phyloP scores from a whole-genome alignment of 169 alveolate species.

The Pseudocohnilembus persalinus region DNA sequence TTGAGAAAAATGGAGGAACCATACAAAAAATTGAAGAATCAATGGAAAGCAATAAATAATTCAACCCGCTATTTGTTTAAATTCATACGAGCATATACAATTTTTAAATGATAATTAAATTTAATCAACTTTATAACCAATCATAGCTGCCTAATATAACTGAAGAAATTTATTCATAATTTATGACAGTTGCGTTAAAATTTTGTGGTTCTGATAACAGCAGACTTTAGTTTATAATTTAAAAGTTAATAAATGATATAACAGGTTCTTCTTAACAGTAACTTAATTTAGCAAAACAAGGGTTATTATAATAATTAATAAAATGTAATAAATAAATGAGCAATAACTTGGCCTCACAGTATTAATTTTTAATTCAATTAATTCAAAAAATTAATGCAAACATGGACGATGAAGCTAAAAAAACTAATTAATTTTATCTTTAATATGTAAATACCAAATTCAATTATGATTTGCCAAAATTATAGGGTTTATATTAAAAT shows the following conservation, averaged over 20 bases:
- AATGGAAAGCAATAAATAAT: not conserved
- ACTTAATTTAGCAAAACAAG: not conserved
- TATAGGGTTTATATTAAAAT: too few relatives aligned
- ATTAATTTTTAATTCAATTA: not conserved
- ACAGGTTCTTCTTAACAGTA: too few relatives aligned
- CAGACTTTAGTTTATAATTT: not conserved
- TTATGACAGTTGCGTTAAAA: not conserved
- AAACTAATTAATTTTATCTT: too few relatives aligned
- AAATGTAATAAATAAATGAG: too few relatives aligned
- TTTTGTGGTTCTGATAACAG: not conserved
- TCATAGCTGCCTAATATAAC: not conserved
- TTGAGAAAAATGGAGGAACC: too few relatives aligned
- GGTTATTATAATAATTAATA: not conserved
- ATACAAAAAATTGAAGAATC: not conserved
- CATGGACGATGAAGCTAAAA: not conserved
- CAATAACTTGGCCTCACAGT: not conserved
- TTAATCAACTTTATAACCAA: too few relatives aligned
- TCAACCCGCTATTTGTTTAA: not conserved
- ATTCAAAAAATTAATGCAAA: too few relatives aligned
- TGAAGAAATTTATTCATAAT: not conserved
- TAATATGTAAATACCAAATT: too few relatives aligned
- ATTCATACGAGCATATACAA: not conserved
- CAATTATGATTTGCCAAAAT: too few relatives aligned
- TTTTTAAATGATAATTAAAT: not conserved
- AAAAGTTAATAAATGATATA: too few relatives aligned